Evolutionary conservation across 441 rosid genomes (phyloP).

Genomic region (Erodium trifolium): DNA sequence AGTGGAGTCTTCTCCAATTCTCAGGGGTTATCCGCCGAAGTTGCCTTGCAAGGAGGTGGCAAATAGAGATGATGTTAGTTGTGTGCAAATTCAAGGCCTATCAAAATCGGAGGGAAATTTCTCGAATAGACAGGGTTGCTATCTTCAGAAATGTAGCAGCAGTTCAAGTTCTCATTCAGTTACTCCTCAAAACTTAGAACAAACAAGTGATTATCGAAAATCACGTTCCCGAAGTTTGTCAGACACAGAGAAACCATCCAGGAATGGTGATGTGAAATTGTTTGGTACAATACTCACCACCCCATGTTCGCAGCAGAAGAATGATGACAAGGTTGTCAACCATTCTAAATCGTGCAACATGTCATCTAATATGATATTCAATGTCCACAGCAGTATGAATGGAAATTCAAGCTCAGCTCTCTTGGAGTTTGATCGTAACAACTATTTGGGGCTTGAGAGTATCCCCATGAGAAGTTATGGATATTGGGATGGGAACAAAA

Average conservation of each 20-base stretch:
- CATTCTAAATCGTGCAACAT: slow-evolving; percentile 28
- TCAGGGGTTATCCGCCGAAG: slow-evolving; percentile 37
- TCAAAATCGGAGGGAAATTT: slow-evolving; percentile 29
- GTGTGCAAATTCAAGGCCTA: slow-evolving; percentile 23
- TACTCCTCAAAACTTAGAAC: slow-evolving; percentile 26
- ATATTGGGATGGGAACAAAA: slow-evolving; percentile 78
- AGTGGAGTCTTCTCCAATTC: slow-evolving; percentile 32
- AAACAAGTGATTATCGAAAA: slow-evolving; percentile 29
- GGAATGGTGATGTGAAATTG: slow-evolving; percentile 67
- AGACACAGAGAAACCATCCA: slow-evolving; percentile 42
- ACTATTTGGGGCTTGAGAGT: slow-evolving; percentile 47
- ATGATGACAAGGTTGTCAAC: slow-evolving; percentile 29
- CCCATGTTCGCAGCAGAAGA: slow-evolving; percentile 26
- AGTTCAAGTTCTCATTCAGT: slow-evolving; percentile 35
- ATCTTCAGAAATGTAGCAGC: slow-evolving; percentile 49
- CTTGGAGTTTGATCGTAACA: slow-evolving; percentile 38
- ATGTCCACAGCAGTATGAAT: slow-evolving; percentile 27
- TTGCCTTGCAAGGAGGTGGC: slow-evolving; percentile 34
- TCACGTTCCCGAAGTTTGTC: slow-evolving; percentile 33
- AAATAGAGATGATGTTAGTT: slow-evolving; percentile 16
- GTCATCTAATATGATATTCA: slow-evolving; percentile 36
- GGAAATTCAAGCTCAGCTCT: slow-evolving; percentile 20
- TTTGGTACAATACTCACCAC: slow-evolving; percentile 75
- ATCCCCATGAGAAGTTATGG: slow-evolving; percentile 52
- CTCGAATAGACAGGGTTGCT: slow-evolving; percentile 33